phyloP scores from a whole-genome alignment of 2,329 filamentous ascomycete species.

The Beauveria rudraprayagi region DNA sequence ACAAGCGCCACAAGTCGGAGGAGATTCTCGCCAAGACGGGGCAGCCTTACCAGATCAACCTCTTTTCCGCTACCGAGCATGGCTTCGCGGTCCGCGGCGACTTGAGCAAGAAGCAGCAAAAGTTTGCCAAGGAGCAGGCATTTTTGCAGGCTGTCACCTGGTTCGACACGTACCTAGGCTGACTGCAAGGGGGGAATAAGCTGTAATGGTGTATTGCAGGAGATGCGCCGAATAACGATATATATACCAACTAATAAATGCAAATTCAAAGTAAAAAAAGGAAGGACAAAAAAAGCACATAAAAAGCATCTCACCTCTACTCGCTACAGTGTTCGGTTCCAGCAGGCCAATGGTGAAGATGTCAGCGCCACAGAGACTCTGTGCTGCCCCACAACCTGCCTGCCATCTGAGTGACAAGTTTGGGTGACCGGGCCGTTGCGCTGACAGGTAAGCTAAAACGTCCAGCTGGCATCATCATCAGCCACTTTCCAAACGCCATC shows the following conservation, averaged over 20 bases:
- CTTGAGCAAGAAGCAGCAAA: conserved; percentile 37
- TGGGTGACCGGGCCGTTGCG: neutral
- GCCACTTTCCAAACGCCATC: neutral
- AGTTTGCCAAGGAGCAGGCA: conserved; percentile 70
- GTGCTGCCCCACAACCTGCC: neutral
- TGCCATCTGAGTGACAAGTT: neutral
- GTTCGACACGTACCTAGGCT: conserved; percentile 50
- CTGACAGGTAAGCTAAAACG: neutral
- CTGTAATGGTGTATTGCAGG: neutral
- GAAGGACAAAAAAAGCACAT: too few species aligned
- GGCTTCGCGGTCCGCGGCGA: conserved; percentile 68
- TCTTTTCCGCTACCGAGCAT: conserved; percentile 62
- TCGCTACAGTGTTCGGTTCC: neutral
- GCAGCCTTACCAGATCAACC: conserved; percentile 57
- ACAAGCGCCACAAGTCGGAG: conserved; percentile 50
- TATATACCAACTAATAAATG: too few species aligned
- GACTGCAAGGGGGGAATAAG: neutral
- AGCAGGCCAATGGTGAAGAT: too few species aligned
- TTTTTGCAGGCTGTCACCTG: conserved; percentile 69
- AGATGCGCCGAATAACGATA: too few species aligned
- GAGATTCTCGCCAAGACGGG: conserved; percentile 45
- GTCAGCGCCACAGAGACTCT: neutral
- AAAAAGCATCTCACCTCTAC: neutral
- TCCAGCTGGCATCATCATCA: conserved; percentile 10
- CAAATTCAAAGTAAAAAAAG: too few species aligned